phyloP scores from a whole-genome alignment of 108 stramenopile species.

The Fistulifera solaris region DNA sequence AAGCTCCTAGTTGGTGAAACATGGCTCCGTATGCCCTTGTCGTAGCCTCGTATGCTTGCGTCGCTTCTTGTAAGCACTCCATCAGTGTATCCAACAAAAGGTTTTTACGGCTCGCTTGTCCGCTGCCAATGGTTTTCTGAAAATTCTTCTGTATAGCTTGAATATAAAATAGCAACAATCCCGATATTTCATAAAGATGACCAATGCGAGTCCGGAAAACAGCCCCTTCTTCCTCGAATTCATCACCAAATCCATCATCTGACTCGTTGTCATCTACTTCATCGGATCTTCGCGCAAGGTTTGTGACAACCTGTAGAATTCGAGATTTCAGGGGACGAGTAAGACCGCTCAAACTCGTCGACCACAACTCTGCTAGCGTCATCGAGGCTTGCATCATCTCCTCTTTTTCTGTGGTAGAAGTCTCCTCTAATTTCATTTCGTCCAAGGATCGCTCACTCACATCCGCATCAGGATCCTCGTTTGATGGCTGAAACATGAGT shows the following conservation, averaged over 20 bases:
- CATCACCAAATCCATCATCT: conserved; percentile 34
- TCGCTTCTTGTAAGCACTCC: conserved; percentile 59
- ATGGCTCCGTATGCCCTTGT: conserved; percentile 69
- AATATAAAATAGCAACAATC: conserved; percentile 67
- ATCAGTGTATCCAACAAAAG: conserved; percentile 42
- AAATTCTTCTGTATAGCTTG: conserved; percentile 51
- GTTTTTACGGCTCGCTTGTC: conserved; percentile 17
- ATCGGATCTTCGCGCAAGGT: conserved; percentile 42
- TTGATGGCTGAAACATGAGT: conserved; percentile 12
- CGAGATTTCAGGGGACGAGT: conserved; percentile 76
- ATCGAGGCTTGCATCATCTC: conserved; percentile 25
- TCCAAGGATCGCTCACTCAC: conserved; percentile 12
- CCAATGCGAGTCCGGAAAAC: conserved; percentile 38
- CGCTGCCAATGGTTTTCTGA: background rate
- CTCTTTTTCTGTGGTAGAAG: background rate
- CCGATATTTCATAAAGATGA: conserved; percentile 67
- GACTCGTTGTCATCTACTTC: conserved; percentile 24
- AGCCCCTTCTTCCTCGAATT: conserved; percentile 57
- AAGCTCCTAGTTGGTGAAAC: conserved; percentile 40
- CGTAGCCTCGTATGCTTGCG: conserved; percentile 65
- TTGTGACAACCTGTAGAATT: conserved; percentile 57
- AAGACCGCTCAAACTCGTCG: conserved; percentile 69
- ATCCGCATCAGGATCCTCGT: conserved; percentile 12
- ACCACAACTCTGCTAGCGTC: conserved; percentile 43
- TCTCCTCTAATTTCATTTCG: background rate